Conservation (phyloP, 805 yeast species). For the Saccharomycopsis sp. region DNA sequence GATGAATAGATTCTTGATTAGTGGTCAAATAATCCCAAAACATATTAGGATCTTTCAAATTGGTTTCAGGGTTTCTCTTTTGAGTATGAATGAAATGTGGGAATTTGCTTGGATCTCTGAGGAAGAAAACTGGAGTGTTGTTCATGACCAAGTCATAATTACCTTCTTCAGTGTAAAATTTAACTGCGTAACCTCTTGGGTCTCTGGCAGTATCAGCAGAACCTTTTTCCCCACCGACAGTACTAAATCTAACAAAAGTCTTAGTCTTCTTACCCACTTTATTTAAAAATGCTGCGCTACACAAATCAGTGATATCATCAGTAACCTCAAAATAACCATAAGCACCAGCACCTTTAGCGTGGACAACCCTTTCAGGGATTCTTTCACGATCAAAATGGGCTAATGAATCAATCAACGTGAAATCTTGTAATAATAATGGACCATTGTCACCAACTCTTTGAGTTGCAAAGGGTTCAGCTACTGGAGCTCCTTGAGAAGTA, state of each 20-base stretch:
- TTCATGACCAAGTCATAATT: slow-evolving; percentile 67
- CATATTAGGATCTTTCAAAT: slow-evolving; percentile 72
- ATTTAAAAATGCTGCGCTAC: slow-evolving; percentile 63
- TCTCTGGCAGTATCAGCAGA: slow-evolving; percentile 62
- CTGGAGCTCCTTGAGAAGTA: slow-evolving; percentile 71
- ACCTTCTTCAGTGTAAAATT: slow-evolving; percentile 62
- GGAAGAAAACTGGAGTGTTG: slow-evolving; percentile 72
- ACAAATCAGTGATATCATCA: slow-evolving; percentile 70
- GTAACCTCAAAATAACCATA: slow-evolving; percentile 83
- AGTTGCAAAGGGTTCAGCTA: slow-evolving; percentile 67
- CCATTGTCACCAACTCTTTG: slow-evolving; percentile 73
- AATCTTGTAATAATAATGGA: slow-evolving; percentile 75
- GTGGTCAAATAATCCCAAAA: slow-evolving; percentile 77
- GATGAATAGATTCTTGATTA: slow-evolving; percentile 71
- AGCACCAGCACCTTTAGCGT: slow-evolving; percentile 92
- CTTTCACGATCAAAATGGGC: slow-evolving; percentile 89
- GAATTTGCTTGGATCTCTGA: slow-evolving; percentile 77
- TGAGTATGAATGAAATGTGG: slow-evolving; percentile 87
- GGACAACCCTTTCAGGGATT: slow-evolving; percentile 89
- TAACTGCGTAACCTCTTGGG: slow-evolving; percentile 63
- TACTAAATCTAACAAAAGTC: slow-evolving; percentile 59
- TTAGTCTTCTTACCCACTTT: slow-evolving; percentile 75
- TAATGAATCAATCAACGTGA: slow-evolving; percentile 68
- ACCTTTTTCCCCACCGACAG: slow-evolving; percentile 66
- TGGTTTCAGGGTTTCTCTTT: slow-evolving; percentile 63